Base-by-base conservation (phyloP, 2,329 filamentous ascomycete species). In the Calonectria montana region DNA sequence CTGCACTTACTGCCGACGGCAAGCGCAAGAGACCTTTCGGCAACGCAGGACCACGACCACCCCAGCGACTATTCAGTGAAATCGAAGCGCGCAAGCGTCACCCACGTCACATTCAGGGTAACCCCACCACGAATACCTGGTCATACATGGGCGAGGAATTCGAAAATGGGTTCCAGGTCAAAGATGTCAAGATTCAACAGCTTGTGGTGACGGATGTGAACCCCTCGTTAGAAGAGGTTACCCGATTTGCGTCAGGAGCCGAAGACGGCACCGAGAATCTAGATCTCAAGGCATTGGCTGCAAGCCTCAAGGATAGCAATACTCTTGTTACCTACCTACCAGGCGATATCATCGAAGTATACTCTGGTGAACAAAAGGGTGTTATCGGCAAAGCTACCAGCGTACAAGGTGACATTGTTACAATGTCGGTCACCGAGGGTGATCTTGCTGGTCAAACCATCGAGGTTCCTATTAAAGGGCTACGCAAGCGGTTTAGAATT, bases 281-380 rank as follows among this genome's bases (percentile, higher is more conserved):
- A 41, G 97, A 99, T 84, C 89, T 99, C 50, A 94, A 96, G 79
- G 95, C 96, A 1, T 88, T 99, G 65, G 95, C 96, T 10, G 94
- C 95, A 61, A 98, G 95, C 76, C 87, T 98, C 66, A 98, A 97
- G 81, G 94, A 94, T 71, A 94, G 92, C 76, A 94, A 94, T 71
- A 91, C 92, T 10, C 93, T 94, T 73, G 93, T 96, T 39, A 93
- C 94, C 4, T 99, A 98, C 80, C 90, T 97, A 6, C 94, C 96
- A 3, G 97, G 97, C 39, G 97, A 99, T 82, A 92, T 96, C n/a
- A 96, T 99, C 25, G 96, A 98, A 83, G 95, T 99, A 50, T 98
- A 96, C 83, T 92, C 96, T 69, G 97, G 97, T 75, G 97, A 99
- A 85, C 97, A 99, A 81, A 95, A 94, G 80, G 97, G 97, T 65